Percentiles rank a stretch among this genome's conserved stretches.
Conservation (phyloP, 371 early-diverging fungal genomes). For the Syncephalis fuscata region DNA sequence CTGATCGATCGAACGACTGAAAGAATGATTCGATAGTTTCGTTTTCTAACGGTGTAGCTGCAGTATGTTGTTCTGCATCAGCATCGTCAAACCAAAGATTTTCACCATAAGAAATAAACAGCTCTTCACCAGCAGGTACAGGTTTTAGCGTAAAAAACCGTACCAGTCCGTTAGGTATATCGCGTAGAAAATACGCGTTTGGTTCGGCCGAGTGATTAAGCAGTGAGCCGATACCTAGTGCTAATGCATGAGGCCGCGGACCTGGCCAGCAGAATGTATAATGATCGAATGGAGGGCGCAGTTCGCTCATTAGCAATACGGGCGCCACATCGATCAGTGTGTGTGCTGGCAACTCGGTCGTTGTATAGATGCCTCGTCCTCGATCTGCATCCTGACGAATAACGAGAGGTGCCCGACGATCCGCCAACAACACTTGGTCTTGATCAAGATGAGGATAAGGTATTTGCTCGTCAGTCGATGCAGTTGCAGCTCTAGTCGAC, state of each 20-base stretch:
- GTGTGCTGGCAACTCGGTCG: constrained; percentile 14
- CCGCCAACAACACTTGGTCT: no score
- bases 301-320: constrained; percentile 22
- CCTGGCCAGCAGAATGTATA: constrained; percentile 52
- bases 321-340: constrained; percentile 42
- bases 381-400: no score
- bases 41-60: no score
- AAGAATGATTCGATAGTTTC: no score
- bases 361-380: constrained; percentile 43
- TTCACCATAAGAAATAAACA: constrained; percentile 49
- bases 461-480: no score
- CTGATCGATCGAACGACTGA: no score
- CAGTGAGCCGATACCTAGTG: constrained; percentile 51
- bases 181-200: constrained; percentile 44
- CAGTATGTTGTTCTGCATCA: constrained; percentile 1
- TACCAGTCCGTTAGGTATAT: constrained; percentile 30
- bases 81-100: constrained; percentile 45
- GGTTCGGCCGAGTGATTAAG: constrained; percentile 41
- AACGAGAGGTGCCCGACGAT: no score
- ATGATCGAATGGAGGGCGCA: constrained; percentile 23
- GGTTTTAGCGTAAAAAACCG: constrained; percentile 32
- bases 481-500: no score
- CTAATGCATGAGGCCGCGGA: constrained; percentile 30
- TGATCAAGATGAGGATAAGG: no score
- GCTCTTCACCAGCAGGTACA: constrained; percentile 34